A percentile compares a stretch with the other conserved stretches of the same genome.
Conservation (phyloP, 1,284 basidiomycete genomes). For the Malassezia globosa region DNA sequence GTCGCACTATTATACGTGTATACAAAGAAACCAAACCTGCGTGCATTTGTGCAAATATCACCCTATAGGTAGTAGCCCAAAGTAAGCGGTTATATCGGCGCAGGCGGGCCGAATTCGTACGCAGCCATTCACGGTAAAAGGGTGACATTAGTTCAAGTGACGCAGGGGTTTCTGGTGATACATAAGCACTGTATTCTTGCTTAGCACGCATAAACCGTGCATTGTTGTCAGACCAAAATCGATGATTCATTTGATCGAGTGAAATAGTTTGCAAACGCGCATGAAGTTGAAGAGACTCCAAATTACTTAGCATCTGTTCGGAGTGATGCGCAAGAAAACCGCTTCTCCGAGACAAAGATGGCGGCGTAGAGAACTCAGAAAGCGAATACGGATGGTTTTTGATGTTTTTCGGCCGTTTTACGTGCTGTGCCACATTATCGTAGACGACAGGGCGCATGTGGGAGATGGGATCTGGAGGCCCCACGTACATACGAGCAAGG, state of each 20-base stretch:
- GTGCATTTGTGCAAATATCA: conserved; percentile 7
- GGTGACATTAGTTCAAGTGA: conserved; percentile 21
- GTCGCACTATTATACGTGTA: conserved; percentile 2
- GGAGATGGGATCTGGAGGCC: conserved; percentile 35
- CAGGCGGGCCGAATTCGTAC: conserved; percentile 28
- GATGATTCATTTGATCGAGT: conserved; percentile 40
- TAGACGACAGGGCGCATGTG: conserved; percentile 42
- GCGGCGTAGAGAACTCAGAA: conserved; percentile 25
- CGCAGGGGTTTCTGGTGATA: conserved; percentile 2
- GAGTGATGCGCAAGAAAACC: conserved; percentile 21
- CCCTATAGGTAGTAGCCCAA: conserved; percentile 17
- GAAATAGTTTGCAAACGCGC: conserved; percentile 30
- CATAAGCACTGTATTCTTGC: conserved; percentile 17
- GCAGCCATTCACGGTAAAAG: conserved; percentile 42
- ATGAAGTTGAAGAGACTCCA: conserved; percentile 34
- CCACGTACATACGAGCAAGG: conserved; percentile 19
- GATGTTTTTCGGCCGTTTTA: neutral
- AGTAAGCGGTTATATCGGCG: conserved; percentile 37
- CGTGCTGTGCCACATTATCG: conserved; percentile 4
- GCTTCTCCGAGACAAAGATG: neutral
- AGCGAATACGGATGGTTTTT: conserved; percentile 36
- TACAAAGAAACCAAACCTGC: neutral
- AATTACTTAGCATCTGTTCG: conserved; percentile 20
- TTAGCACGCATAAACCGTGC: conserved; percentile 33
- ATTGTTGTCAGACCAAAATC: conserved; percentile 45